These are phyloP conservation scores for Boletus pseudo-olivaceus DNA, from an alignment of 768 basidiomycete species.

Conservation along the genomic window DNA sequence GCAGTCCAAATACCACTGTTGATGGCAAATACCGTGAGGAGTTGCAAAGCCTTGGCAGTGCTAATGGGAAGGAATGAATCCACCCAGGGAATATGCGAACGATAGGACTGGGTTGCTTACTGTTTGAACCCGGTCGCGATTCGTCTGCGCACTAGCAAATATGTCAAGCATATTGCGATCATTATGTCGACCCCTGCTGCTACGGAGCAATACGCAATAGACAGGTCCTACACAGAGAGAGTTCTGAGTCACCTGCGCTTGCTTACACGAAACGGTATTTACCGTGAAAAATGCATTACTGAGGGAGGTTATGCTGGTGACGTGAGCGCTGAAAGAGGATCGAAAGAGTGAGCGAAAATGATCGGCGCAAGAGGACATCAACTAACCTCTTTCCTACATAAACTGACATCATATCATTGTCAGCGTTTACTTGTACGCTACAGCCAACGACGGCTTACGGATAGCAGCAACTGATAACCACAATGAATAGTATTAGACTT, in stretches of 20 bases:
- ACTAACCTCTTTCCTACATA: not conserved
- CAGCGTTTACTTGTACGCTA: not conserved
- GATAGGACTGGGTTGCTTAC: not conserved
- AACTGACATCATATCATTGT: not conserved
- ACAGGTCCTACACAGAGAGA: not conserved
- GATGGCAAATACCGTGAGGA: conserved; percentile 4
- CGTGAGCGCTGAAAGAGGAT: not conserved
- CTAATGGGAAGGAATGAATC: not conserved
- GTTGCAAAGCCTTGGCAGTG: conserved; percentile 1
- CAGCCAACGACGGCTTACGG: not conserved
- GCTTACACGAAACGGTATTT: not conserved
- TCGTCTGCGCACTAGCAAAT: not conserved
- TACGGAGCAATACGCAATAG: conserved; percentile 1
- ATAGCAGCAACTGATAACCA: not conserved
- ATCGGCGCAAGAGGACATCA: not conserved
- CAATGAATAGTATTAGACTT: not conserved
- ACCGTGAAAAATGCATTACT: not conserved
- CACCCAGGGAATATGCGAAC: not conserved
- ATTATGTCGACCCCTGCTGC: conserved; percentile 1
- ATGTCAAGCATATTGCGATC: conserved; percentile 1
- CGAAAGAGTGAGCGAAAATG: not conserved
- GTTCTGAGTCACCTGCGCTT: not conserved
- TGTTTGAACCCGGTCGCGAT: not conserved
- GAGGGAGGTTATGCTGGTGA: not conserved
- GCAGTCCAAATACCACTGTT: conserved; percentile 3